Evolutionary conservation across 192 early-diverging fungal species (phyloP), one percentile per base, ranked within the genome.

Genomic region (Backusella westeae): DNA sequence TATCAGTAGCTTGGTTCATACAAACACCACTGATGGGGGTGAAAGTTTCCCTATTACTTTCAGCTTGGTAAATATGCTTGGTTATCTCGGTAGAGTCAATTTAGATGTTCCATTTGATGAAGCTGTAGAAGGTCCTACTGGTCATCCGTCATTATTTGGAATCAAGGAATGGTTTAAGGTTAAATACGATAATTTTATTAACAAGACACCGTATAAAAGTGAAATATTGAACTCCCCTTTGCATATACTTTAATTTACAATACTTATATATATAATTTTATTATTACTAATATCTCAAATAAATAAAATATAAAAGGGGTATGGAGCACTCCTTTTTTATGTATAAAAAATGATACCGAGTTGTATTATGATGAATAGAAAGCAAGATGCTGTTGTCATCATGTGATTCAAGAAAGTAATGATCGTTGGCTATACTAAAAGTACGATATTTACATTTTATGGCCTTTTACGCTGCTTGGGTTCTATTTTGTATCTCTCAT

Each of bases 141-240:
- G 36, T 0, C 56, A 75, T 65, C 21, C n/a, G 3, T 75, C 80
- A 6, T 59, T 81, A 12, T 75, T 59, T 52, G 76, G 63, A 12
- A 19, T 81, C 34, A 81, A 81, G 36, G 53, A 77, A 34, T 81
- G 78, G 78, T 67, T 79, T 34, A 23, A 67, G 19, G 74, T 66
- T 5, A 79, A 79, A 36, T 42, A 34, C 2, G 49, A 29, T 10
- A 74, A 73, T n/a, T 35, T 69, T 46, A n/a, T 38, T 17, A 63
- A 67, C 23, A 65, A 75, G 39, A 65, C 74, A 67, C 66, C 23
- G 4, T 65, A 65, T 63, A 29, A 39, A 39, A 63, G 56, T 29
- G 56, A 2, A 63, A 26, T 63, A 14, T 29, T 63, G 26, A 63
- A 29, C 23, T 8, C 56, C 8, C 56, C 56, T 63, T 29, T 63